phyloP scores from a whole-genome alignment of 2,329 filamentous ascomycete genomes.

The Endoconidiophora polonica region DNA sequence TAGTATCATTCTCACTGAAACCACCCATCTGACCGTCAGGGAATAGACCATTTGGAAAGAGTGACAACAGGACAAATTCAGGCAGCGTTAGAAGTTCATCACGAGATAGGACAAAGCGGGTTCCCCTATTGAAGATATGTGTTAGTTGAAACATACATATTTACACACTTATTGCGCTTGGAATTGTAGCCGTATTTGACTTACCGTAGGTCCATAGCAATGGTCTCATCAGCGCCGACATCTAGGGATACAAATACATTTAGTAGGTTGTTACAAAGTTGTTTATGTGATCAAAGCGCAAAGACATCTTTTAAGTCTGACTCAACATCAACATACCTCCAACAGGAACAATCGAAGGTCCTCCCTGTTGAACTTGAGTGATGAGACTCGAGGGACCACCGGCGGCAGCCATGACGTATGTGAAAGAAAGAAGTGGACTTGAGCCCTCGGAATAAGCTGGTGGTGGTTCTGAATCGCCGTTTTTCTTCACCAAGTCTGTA shows the following conservation, averaged over 20 bases:
- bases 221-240: conserved; percentile 81
- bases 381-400: conserved; percentile 97
- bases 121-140: conserved; percentile 46
- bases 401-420: conserved; percentile 94
- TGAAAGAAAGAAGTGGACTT: conserved; percentile 81
- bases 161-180: too few relatives aligned
- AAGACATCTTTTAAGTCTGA: not conserved
- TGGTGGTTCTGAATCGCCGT: conserved; percentile 76
- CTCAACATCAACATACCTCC: conserved; percentile 45
- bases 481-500: conserved; percentile 55
- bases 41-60: conserved; percentile 96
- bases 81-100: conserved; percentile 91
- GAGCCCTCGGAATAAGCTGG: conserved; percentile 91
- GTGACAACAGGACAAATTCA: conserved; percentile 91
- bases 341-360: conserved; percentile 73
- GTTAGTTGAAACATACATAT: conserved; percentile 11
- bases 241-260: conserved; percentile 26
- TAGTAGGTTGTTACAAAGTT: not conserved
- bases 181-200: conserved; percentile 14
- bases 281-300: not conserved
- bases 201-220: conserved; percentile 85
- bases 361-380: conserved; percentile 93
- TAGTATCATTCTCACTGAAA: conserved; percentile 82
- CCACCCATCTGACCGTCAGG: conserved; percentile 92
- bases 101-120: conserved; percentile 79